Evolutionary conservation across 345 rosid species (phyloP), one percentile per base, ranked within the genome.

Genomic region (Triadica sebifera): DNA sequence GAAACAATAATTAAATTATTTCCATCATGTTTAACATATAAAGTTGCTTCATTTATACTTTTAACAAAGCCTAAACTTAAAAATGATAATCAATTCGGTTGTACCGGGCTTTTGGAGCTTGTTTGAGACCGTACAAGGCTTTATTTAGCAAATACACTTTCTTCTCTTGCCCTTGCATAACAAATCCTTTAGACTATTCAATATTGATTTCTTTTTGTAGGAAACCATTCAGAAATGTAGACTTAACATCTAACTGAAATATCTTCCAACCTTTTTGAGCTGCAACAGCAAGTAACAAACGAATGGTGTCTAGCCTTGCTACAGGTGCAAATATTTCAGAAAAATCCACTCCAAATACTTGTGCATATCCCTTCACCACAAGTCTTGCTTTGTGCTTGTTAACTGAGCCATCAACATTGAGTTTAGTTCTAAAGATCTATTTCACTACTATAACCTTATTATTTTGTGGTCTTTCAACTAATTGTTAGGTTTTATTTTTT

Each of bases 381-480:
- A 43, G 47, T 8, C 9, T 34, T 13, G 38, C 29, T 60, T 60
- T 60, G 17, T 60, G 10, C 65, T 60, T 60, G 41, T 60, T 60
- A 24, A 60, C 11, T 24, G 65, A 60, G 39, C 65, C 41, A 60
- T 60, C 41, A 60, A 12, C 65, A 60, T 60, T 60, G 41, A 60
- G 65, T 60, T 60, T 60, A 24, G 41, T 60, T 60, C 65, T 60
- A 20, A 60, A 60, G 5, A 60, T 41, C 60, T 11, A 56, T 56
- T 56, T 56, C 4, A 56, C 25, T 56, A 1, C 25, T 17, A 56
- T 56, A 11, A n/a, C 25, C 24, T 56, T 56, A 1, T 1, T 56
- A 1, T 56, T 3, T 56, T 0, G 19, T 0, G 60, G 34, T 12
- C 65, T 60, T 10, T 20, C 6, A 0, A 60, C 41, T 8, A 60